Evolutionary conservation across 2,329 filamentous ascomycete species (phyloP).

Genomic region (Coniochaeta hoffmannii): DNA sequence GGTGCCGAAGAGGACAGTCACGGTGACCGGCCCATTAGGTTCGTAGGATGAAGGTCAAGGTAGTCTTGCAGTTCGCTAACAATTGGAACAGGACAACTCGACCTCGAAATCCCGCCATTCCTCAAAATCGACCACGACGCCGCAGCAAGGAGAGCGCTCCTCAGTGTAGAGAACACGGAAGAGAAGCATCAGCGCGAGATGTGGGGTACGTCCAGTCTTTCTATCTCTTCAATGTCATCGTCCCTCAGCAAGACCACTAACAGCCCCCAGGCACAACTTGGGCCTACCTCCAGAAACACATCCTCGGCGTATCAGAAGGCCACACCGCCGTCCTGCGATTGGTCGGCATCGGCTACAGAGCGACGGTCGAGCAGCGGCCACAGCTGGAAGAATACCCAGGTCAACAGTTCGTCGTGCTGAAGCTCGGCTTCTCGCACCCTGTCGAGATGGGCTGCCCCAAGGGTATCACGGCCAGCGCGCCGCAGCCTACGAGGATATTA

Average conservation of each 20-base stretch:
- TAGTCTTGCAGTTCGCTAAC: not conserved
- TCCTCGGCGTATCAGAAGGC: constrained; percentile 91
- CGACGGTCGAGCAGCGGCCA: constrained; percentile 71
- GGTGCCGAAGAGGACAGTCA: constrained; percentile 59
- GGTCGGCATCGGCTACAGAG: constrained; percentile 92
- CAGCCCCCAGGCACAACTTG: constrained; percentile 67
- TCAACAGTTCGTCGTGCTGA: constrained; percentile 84
- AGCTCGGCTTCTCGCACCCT: constrained; percentile 94
- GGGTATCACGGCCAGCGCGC: constrained; percentile 79
- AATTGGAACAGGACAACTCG: constrained; percentile 57
- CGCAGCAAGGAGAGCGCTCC: constrained; percentile 51
- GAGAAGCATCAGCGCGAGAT: constrained; percentile 78
- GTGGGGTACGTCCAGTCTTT: constrained; percentile 85
- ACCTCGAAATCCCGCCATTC: constrained; percentile 72
- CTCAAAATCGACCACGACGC: constrained; percentile 64
- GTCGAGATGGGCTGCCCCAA: constrained; percentile 80
- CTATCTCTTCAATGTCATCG: not conserved
- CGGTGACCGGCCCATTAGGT: constrained; percentile 67
- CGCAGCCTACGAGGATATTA: constrained; percentile 84
- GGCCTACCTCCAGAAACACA: constrained; percentile 82
- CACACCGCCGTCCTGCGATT: constrained; percentile 89
- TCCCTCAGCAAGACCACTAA: not conserved
- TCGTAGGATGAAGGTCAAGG: constrained; percentile 41
- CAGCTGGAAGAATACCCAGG: constrained; percentile 68
- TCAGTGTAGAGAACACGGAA: constrained; percentile 63